A percentile compares a stretch with the other conserved stretches of the same genome.
Evolutionary conservation across 495 filamentous ascomycete genomes (phyloP).

Genomic region (Neurospora tetraspora): DNA sequence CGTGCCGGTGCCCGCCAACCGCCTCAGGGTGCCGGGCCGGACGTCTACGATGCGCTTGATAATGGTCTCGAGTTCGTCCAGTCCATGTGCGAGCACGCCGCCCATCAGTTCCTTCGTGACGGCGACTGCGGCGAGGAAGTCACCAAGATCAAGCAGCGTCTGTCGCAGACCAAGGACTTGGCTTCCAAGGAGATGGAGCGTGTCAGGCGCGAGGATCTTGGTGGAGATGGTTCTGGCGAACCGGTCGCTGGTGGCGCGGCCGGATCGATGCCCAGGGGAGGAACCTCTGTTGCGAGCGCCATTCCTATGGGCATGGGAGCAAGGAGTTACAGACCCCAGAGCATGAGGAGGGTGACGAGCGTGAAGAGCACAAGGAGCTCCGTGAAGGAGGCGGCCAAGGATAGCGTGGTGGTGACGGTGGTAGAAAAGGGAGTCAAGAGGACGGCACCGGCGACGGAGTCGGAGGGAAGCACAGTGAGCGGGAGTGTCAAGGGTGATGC

Average conservation of each 20-base stretch:
- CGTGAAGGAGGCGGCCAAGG: slow-evolving; percentile 11
- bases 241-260: slow-evolving; percentile 11
- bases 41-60: slow-evolving; percentile 63
- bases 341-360: slow-evolving; percentile 17
- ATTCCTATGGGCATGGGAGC: background rate
- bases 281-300: background rate
- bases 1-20: background rate
- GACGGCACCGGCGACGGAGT: background rate
- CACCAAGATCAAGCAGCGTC: slow-evolving; percentile 49
- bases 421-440: slow-evolving; percentile 11
- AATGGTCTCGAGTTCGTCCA: slow-evolving; percentile 69
- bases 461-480: background rate
- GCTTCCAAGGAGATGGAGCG: slow-evolving; percentile 50
- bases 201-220: slow-evolving; percentile 28
- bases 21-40: slow-evolving; percentile 14
- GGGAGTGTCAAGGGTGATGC: background rate
- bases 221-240: slow-evolving; percentile 11
- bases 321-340: slow-evolving; percentile 12
- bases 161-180: slow-evolving; percentile 48
- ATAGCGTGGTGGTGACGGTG: background rate
- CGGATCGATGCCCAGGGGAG: slow-evolving; percentile 11
- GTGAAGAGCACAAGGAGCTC: slow-evolving; percentile 3
- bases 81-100: slow-evolving; percentile 69
- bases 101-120: slow-evolving; percentile 76
- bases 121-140: slow-evolving; percentile 73